phyloP scores from a whole-genome alignment of 306 rosid genomes.

The Rosa rugosa region DNA sequence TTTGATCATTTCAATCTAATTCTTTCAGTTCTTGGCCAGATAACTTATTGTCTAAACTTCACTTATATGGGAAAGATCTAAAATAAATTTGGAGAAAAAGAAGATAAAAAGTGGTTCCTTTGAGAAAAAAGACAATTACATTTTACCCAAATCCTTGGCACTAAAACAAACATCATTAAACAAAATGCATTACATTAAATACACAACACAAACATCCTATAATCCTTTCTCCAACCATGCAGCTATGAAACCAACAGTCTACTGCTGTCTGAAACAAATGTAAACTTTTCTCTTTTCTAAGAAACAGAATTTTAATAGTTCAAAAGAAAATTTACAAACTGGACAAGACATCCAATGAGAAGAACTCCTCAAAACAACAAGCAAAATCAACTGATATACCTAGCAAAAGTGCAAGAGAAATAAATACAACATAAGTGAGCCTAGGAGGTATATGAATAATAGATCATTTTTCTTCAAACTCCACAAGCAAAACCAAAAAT shows the following conservation, averaged over 20 bases:
- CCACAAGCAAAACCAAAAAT: not conserved
- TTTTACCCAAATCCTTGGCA: not conserved
- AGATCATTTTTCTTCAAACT: not conserved
- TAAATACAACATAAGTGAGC: too few species aligned
- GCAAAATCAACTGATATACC: too few species aligned
- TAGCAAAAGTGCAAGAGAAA: too few species aligned
- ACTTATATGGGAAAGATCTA: too few species aligned
- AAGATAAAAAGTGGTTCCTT: not conserved
- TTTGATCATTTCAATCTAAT: not conserved
- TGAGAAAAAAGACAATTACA: too few species aligned
- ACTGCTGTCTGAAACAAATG: not conserved
- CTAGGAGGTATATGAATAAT: too few species aligned
- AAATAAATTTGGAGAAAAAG: too few species aligned
- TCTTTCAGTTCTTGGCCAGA: not conserved
- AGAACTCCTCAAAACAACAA: too few species aligned
- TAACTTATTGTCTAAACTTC: not conserved
- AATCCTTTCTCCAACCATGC: not conserved
- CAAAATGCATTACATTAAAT: not conserved
- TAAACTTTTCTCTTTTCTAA: too few species aligned
- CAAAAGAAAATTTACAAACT: too few species aligned
- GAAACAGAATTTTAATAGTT: too few species aligned
- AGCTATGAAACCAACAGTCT: not conserved
- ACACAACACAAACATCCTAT: not conserved
- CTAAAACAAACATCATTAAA: not conserved
- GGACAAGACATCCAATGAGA: too few species aligned